These are phyloP conservation scores for Vitis riparia DNA, from an alignment of 164 flowering plant genomes.

Conservation along the genomic window DNA sequence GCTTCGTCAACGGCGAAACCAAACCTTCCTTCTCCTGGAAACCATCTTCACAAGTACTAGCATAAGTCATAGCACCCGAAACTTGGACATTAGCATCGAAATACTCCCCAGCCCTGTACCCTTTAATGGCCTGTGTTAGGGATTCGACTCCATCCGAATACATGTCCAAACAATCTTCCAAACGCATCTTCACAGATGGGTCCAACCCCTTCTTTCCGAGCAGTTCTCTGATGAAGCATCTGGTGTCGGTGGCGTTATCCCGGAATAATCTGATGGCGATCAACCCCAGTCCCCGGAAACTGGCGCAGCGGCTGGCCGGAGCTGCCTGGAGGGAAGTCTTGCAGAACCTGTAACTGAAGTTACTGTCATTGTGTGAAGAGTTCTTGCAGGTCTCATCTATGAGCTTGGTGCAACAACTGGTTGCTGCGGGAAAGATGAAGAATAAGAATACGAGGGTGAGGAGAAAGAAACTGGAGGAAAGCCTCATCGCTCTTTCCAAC, in stretches of 20 bases:
- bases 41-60: conserved; percentile 62
- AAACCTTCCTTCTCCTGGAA: conserved; percentile 40
- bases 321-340: conserved; percentile 36
- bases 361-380: conserved; percentile 32
- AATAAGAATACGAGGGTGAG: conserved; percentile 2
- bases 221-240: conserved; percentile 24
- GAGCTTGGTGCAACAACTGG: conserved; percentile 11
- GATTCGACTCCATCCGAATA: conserved; percentile 43
- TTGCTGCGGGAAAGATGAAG: neutral
- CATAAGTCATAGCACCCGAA: conserved; percentile 39
- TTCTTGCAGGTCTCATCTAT: conserved; percentile 41
- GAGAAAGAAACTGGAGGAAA: conserved; percentile 7
- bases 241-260: conserved; percentile 39
- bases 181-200: conserved; percentile 15
- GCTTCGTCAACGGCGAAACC: conserved; percentile 50
- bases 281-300: conserved; percentile 36
- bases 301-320: conserved; percentile 37
- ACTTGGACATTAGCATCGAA: conserved; percentile 38
- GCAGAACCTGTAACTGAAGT: conserved; percentile 48
- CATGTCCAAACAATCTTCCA: conserved; percentile 48
- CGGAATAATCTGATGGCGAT: conserved; percentile 38
- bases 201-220: conserved; percentile 23
- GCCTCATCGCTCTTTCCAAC: neutral
- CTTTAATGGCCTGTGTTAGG: conserved; percentile 25
- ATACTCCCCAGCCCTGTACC: conserved; percentile 26